A percentile compares a stretch with the other conserved stretches of the same genome.
These are phyloP conservation scores for Sugiyamaella marilandica DNA, from an alignment of 805 yeast genomes.

Conservation along the genomic window DNA sequence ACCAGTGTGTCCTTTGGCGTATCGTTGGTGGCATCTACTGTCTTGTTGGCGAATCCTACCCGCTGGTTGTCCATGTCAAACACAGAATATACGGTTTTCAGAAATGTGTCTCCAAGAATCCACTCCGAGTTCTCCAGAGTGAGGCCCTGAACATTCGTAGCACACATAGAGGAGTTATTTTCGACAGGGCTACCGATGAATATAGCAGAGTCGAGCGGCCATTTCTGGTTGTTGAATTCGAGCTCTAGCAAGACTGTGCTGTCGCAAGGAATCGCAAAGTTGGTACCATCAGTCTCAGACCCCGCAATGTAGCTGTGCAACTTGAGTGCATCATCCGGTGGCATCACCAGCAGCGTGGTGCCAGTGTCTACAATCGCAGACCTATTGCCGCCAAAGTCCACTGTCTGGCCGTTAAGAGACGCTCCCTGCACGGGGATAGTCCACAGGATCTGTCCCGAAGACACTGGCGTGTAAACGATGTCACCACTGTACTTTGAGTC, in stretches of 20 bases:
- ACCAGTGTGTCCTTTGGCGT: slow-evolving; percentile 20
- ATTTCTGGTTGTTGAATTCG: slow-evolving; percentile 41
- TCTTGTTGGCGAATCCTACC: slow-evolving; percentile 52
- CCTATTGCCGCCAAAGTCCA: slow-evolving; percentile 32
- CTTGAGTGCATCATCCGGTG: slow-evolving; percentile 48
- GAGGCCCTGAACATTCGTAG: slow-evolving; percentile 61
- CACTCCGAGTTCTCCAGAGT: slow-evolving; percentile 40
- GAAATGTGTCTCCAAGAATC: slow-evolving; percentile 62
- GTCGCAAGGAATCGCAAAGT: slow-evolving; percentile 57
- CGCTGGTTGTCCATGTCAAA: slow-evolving; percentile 48
- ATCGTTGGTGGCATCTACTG: slow-evolving; percentile 13
- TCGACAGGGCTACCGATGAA: slow-evolving; percentile 49
- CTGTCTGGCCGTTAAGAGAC: slow-evolving; percentile 33
- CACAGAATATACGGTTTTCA: slow-evolving; percentile 51
- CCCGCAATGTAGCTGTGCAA: slow-evolving; percentile 49
- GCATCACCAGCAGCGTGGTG: slow-evolving; percentile 56
- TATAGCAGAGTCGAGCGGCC: slow-evolving; percentile 40
- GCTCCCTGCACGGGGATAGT: slow-evolving; percentile 40
- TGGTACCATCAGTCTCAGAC: slow-evolving; percentile 55
- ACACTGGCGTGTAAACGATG: slow-evolving; percentile 36
- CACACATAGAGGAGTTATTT: slow-evolving; percentile 47
- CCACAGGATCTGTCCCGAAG: slow-evolving; percentile 41
- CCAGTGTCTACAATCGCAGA: slow-evolving; percentile 59
- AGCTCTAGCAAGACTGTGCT: slow-evolving; percentile 40
- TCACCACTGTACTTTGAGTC: slow-evolving; percentile 40